A percentile compares a stretch with the other conserved stretches of the same genome.
Evolutionary conservation across 1,284 basidiomycete genomes (phyloP).

Genomic region (Gomphus bonarii): DNA sequence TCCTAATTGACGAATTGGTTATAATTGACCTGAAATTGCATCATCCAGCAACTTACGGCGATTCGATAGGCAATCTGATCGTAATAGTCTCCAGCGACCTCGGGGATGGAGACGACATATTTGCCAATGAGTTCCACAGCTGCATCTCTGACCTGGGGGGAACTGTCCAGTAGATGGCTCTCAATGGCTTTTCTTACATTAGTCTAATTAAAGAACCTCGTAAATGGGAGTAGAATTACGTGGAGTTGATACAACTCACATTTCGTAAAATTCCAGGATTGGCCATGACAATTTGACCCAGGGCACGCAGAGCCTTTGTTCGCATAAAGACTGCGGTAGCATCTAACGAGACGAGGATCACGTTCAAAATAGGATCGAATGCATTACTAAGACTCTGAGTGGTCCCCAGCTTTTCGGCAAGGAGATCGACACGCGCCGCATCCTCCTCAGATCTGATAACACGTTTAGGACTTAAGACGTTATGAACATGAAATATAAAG

Average conservation of each 20-base stretch:
- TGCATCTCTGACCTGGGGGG: conserved; percentile 89
- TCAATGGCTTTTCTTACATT: conserved; percentile 80
- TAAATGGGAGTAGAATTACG: background rate
- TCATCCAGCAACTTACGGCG: conserved; percentile 42
- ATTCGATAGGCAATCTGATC: conserved; percentile 79
- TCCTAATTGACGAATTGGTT: conserved; percentile 41
- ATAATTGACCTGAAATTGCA: background rate
- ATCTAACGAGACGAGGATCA: conserved; percentile 68
- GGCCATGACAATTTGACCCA: conserved; percentile 77
- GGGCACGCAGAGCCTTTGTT: conserved; percentile 80
- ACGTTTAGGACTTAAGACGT: background rate
- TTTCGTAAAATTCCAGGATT: conserved; percentile 75
- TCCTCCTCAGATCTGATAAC: conserved; percentile 54
- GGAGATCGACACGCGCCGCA: conserved; percentile 47
- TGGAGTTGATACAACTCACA: conserved; percentile 31
- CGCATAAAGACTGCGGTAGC: conserved; percentile 78
- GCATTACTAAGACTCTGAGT: conserved; percentile 65
- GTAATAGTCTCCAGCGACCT: conserved; percentile 81
- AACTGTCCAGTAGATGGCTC: conserved; percentile 80
- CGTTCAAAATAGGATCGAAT: conserved; percentile 71
- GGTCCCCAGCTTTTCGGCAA: conserved; percentile 68
- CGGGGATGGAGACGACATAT: conserved; percentile 82
- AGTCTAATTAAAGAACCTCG: conserved; percentile 29
- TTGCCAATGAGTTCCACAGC: conserved; percentile 94
- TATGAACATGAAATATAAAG: conserved; percentile 2